Evolutionary conservation across 768 basidiomycete species (phyloP).

Genomic region (Leucosporidium creatinivorum): DNA sequence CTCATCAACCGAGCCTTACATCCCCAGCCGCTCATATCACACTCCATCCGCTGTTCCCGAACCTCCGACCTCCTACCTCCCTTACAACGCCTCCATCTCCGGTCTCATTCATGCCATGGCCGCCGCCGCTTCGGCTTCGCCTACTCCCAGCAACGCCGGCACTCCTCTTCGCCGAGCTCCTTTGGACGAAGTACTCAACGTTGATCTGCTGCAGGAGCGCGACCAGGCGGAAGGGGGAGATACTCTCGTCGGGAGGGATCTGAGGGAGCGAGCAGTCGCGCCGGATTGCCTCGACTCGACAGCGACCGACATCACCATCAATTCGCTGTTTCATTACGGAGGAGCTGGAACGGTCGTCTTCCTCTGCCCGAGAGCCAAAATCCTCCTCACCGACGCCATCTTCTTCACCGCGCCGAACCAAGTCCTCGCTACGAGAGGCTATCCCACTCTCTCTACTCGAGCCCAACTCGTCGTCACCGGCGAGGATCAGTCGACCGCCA

Average conservation of each 20-base stretch:
- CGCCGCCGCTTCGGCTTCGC: no score
- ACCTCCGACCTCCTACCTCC: no score
- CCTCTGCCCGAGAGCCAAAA: slow-evolving; percentile 34
- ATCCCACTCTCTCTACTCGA: slow-evolving; percentile 32
- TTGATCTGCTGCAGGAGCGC: no score
- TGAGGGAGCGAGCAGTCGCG: neutral
- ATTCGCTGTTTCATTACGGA: slow-evolving; percentile 29
- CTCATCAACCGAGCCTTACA: no score
- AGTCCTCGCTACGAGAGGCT: slow-evolving; percentile 36
- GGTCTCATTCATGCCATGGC: no score
- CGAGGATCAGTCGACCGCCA: slow-evolving; percentile 29
- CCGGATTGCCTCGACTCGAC: slow-evolving; percentile 31
- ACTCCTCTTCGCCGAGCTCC: no score
- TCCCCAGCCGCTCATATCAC: no score
- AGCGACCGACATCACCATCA: slow-evolving; percentile 27
- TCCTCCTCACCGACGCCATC: slow-evolving; percentile 31
- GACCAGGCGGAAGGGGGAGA: no score
- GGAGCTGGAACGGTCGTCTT: slow-evolving; percentile 31
- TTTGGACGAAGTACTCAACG: no score
- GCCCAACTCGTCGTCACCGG: slow-evolving; percentile 33
- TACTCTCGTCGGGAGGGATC: neutral
- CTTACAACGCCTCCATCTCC: no score
- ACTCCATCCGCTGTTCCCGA: no score
- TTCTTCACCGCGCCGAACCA: slow-evolving; percentile 33
- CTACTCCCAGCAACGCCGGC: no score